Evolutionary conservation across 2,329 filamentous ascomycete species (phyloP).

Genomic region (Cadophora gregata): DNA sequence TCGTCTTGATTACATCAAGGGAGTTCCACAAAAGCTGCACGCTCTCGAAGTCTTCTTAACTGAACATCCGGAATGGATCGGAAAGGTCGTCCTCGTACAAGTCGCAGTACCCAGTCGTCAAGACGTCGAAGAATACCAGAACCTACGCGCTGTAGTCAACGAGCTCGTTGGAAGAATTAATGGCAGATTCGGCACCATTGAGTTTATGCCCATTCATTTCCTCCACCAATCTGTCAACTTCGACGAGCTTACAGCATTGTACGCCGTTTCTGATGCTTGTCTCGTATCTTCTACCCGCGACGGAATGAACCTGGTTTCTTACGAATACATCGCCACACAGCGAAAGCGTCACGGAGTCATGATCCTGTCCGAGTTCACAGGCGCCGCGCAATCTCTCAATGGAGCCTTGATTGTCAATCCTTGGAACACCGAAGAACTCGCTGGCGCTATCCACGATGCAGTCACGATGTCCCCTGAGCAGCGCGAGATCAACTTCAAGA

Average conservation of each 20-base stretch:
- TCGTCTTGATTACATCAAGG: conserved; percentile 98
- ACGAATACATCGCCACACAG: conserved; percentile 97
- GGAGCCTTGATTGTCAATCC: conserved; percentile 95
- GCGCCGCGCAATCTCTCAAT: conserved; percentile 92
- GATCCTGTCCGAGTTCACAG: conserved; percentile 96
- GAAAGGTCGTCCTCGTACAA: conserved; percentile 94
- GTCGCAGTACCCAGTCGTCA: conserved; percentile 94
- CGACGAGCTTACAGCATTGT: conserved; percentile 92
- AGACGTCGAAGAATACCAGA: conserved; percentile 98
- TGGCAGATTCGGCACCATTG: conserved; percentile 93
- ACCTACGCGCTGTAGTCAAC: conserved; percentile 92
- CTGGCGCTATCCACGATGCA: conserved; percentile 92
- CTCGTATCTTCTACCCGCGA: conserved; percentile 95
- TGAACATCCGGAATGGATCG: conserved; percentile 97
- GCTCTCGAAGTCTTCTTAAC: conserved; percentile 96
- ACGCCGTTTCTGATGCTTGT: conserved; percentile 90
- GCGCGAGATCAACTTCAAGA: conserved; percentile 84
- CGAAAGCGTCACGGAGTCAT: conserved; percentile 88
- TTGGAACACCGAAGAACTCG: conserved; percentile 97
- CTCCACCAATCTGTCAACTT: conserved; percentile 96
- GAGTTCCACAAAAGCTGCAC: conserved; percentile 95
- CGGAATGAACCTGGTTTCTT: conserved; percentile 98
- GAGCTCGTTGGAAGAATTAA: conserved; percentile 97
- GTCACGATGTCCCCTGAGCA: conserved; percentile 95
- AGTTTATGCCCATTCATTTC: conserved; percentile 99